phyloP scores from a whole-genome alignment of 2,329 filamentous ascomycete species.

The Helminthosporium solani region DNA sequence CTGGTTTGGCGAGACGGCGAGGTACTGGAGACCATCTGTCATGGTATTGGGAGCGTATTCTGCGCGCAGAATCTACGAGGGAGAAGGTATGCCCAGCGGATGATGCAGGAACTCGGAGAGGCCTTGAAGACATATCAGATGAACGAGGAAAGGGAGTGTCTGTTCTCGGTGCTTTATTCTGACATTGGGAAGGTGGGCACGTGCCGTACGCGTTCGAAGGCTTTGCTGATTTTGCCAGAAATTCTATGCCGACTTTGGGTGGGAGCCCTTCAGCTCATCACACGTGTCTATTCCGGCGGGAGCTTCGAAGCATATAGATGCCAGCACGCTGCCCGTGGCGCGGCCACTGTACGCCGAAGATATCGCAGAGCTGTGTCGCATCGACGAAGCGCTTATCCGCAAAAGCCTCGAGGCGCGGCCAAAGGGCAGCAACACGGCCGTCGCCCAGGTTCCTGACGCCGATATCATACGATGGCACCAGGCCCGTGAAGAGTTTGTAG shows the following conservation, averaged over 20 bases:
- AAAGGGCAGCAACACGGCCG: constrained; percentile 49
- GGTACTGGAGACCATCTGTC: constrained; percentile 60
- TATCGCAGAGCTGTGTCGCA: constrained; percentile 60
- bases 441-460: constrained; percentile 69
- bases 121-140: constrained; percentile 56
- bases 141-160: constrained; percentile 39
- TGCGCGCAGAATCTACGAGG: constrained; percentile 67
- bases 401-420: constrained; percentile 48
- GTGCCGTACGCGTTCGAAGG: constrained; percentile 27
- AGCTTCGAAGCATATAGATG: constrained; percentile 13
- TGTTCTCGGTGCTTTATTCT: constrained; percentile 81
- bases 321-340: constrained; percentile 21
- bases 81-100: constrained; percentile 73
- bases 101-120: constrained; percentile 70
- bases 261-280: constrained; percentile 70
- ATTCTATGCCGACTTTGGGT: constrained; percentile 78
- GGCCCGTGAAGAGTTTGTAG: constrained; percentile 77
- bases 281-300: constrained; percentile 66
- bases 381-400: constrained; percentile 65
- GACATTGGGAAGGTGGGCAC: constrained; percentile 68
- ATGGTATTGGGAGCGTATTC: constrained; percentile 81
- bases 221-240: constrained; percentile 73
- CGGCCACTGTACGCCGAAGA: constrained; percentile 59
- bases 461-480: constrained; percentile 75
- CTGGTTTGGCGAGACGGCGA: constrained; percentile 49